These are phyloP conservation scores for Annona squamosa DNA, from an alignment of 164 flowering plant species.

Conservation along the genomic window DNA sequence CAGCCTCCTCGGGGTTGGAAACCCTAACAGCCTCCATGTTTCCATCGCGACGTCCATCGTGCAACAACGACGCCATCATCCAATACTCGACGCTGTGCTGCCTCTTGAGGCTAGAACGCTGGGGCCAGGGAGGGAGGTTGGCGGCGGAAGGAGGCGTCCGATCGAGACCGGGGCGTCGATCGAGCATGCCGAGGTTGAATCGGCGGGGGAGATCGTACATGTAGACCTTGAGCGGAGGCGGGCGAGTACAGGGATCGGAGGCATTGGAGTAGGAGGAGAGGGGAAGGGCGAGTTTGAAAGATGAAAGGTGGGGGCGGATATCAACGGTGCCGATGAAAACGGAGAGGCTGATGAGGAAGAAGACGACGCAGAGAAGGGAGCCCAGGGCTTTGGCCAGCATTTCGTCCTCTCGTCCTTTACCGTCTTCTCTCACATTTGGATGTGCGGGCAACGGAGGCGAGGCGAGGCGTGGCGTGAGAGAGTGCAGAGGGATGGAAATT, in stretches of 20 bases:
- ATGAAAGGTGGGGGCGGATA: constrained; percentile 43
- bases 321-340: constrained; percentile 41
- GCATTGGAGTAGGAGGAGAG: constrained; percentile 10
- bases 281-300: constrained; percentile 1
- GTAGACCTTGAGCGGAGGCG: constrained; percentile 55
- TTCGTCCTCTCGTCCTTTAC: too few species aligned
- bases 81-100: constrained; percentile 98
- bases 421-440: too few species aligned
- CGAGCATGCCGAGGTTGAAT: constrained; percentile 68
- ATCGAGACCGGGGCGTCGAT: constrained; percentile 15
- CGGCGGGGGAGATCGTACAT: constrained; percentile 83
- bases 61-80: constrained; percentile 78
- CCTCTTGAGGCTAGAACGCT: constrained; percentile 49
- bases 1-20: constrained; percentile 65
- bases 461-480: too few species aligned
- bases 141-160: constrained; percentile 28
- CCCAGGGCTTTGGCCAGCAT: not conserved
- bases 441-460: too few species aligned
- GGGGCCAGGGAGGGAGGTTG: constrained; percentile 60
- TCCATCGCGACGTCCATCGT: constrained; percentile 22
- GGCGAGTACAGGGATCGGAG: constrained; percentile 16
- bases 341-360: constrained; percentile 29
- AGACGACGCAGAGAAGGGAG: constrained; percentile 11
- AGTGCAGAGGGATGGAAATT: too few species aligned
- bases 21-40: constrained; percentile 70